Evolutionary conservation across 1,284 basidiomycete species (phyloP).

Genomic region (Uromyces viciae-fabae): DNA sequence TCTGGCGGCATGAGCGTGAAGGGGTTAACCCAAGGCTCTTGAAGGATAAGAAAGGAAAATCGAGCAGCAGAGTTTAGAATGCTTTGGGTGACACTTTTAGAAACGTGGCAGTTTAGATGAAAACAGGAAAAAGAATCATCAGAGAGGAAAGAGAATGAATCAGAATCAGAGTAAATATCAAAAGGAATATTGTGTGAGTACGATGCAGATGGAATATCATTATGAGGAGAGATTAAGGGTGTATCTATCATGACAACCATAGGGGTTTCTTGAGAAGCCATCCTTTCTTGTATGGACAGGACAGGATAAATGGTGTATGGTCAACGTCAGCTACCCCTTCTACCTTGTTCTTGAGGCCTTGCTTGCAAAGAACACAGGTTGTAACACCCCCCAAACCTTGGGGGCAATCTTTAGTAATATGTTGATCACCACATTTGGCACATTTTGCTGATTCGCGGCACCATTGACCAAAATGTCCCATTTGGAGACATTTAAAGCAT

Average conservation of each 20-base stretch:
- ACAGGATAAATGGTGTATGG: not conserved
- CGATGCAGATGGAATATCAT: no score
- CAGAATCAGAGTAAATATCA: no score
- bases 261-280: not conserved
- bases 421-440: not conserved
- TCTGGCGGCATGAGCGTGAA: not conserved
- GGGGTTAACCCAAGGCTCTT: not conserved
- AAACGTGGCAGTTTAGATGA: not conserved
- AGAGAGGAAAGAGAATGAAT: no score
- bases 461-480: not conserved
- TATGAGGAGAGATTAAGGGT: no score
- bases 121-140: no score
- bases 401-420: not conserved
- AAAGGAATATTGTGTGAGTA: no score
- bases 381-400: not conserved
- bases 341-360: not conserved
- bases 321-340: not conserved
- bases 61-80: not conserved
- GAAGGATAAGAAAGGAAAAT: not conserved
- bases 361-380: not conserved
- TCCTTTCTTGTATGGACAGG: not conserved
- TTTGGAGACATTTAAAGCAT: not conserved
- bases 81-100: not conserved
- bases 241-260: not conserved
- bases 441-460: not conserved